Percentiles rank a stretch among this genome's conserved stretches.
Conservation (phyloP, 495 filamentous ascomycete genomes). For the Aspergillus carlsbadensis region DNA sequence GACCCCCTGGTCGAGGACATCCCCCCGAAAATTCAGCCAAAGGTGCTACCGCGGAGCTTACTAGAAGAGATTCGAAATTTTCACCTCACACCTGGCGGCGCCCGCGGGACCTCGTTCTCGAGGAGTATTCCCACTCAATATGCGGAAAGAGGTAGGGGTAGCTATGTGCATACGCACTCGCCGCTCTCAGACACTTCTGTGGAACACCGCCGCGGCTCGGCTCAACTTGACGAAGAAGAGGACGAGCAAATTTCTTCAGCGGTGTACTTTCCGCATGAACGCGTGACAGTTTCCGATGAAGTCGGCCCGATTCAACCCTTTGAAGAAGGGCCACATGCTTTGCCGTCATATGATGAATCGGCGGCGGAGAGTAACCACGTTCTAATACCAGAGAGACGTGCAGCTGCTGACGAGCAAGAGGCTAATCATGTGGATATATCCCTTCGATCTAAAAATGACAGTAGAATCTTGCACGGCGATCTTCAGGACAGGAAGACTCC, state of each 20-base stretch:
- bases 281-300: constrained; percentile 42
- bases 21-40: constrained; percentile 24
- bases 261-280: constrained; percentile 86
- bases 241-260: constrained; percentile 96
- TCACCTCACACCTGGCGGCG: constrained; percentile 55
- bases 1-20: constrained; percentile 24
- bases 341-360: constrained; percentile 34
- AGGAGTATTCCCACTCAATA: constrained; percentile 52
- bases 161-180: constrained; percentile 27
- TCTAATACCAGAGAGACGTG: constrained; percentile 33
- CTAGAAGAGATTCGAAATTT: constrained; percentile 64
- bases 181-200: constrained; percentile 28
- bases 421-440: constrained; percentile 58
- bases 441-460: constrained; percentile 59
- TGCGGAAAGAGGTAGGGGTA: constrained; percentile 31
- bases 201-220: constrained; percentile 37
- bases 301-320: constrained; percentile 44
- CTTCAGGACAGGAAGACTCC: constrained; percentile 39
- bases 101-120: constrained; percentile 52
- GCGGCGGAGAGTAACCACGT: constrained; percentile 33
- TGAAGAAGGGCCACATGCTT: constrained; percentile 39
- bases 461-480: constrained; percentile 61
- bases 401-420: constrained; percentile 33
- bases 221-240: constrained; percentile 70
- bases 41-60: constrained; percentile 46